phyloP scores from a whole-genome alignment of 371 early-diverging fungal species.

The Zychaea mexicana region DNA sequence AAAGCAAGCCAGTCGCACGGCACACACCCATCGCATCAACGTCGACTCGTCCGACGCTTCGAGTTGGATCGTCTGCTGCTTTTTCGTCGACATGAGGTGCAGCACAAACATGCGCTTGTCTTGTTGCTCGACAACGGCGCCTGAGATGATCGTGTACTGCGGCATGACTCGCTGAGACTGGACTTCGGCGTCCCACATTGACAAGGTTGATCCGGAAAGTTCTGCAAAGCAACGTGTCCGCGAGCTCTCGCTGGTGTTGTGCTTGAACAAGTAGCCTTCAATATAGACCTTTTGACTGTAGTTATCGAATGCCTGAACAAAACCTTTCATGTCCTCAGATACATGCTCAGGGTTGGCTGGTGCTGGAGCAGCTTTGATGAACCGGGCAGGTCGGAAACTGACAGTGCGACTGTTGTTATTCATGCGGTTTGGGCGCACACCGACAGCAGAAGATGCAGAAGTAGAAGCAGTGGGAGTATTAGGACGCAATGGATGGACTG shows the following conservation, averaged over 20 bases:
- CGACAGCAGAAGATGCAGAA: background rate
- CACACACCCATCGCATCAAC: conserved; percentile 58
- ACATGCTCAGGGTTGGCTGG: background rate
- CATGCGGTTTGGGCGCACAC: background rate
- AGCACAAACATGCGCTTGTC: conserved; percentile 48
- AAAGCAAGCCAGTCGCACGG: conserved; percentile 75
- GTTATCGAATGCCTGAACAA: conserved; percentile 51
- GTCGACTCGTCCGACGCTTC: conserved; percentile 55
- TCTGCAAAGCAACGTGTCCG: conserved; percentile 75
- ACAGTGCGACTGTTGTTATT: conserved; percentile 4
- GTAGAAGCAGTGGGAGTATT: background rate
- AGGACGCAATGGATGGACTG: background rate
- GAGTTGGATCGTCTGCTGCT: conserved; percentile 44
- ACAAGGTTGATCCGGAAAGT: conserved; percentile 63
- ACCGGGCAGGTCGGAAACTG: conserved; percentile 24
- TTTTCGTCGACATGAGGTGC: conserved; percentile 30
- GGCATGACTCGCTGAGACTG: conserved; percentile 54
- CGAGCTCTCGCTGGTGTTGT: conserved; percentile 52
- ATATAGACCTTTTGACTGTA: conserved; percentile 71
- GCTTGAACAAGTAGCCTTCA: conserved; percentile 66
- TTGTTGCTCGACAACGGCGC: conserved; percentile 44
- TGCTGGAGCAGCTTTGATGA: conserved; percentile 12
- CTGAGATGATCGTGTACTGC: conserved; percentile 67
- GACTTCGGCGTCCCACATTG: conserved; percentile 61
- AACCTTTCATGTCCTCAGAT: conserved; percentile 18